A percentile compares a stretch with the other conserved stretches of the same genome.
Evolutionary conservation across 2,329 filamentous ascomycete species (phyloP).

Genomic region (Phialophora chinensis): DNA sequence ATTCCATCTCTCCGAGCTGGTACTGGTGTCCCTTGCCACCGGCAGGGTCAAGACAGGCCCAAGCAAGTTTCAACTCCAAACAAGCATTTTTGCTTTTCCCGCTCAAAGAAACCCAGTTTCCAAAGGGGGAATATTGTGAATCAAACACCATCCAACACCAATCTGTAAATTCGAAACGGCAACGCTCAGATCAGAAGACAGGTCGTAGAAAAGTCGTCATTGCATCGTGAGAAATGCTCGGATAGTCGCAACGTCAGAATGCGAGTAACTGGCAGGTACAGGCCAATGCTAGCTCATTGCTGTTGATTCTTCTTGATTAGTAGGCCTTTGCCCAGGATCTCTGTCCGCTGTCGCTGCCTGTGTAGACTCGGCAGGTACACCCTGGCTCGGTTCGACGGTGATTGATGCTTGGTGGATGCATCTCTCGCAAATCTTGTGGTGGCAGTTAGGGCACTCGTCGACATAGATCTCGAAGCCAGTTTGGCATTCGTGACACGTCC

Average conservation of each 20-base stretch:
- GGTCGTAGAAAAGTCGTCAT: conserved; percentile 28
- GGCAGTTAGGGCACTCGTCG: conserved; percentile 36
- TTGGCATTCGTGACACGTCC: conserved; percentile 37
- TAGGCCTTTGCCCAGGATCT: conserved; percentile 6
- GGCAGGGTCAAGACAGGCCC: neutral
- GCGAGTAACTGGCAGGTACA: neutral
- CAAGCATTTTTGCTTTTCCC: conserved; percentile 22
- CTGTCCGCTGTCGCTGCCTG: neutral
- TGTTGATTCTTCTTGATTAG: conserved; percentile 7
- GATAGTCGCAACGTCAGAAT: conserved; percentile 18
- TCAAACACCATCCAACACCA: conserved; percentile 25
- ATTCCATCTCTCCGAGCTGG: neutral
- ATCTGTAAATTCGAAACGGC: conserved; percentile 24
- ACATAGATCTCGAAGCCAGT: conserved; percentile 30
- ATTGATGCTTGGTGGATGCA: conserved; percentile 33
- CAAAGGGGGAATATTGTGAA: conserved; percentile 19
- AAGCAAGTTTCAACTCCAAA: conserved; percentile 14
- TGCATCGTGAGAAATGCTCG: conserved; percentile 34
- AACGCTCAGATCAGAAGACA: conserved; percentile 35
- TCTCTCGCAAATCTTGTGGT: conserved; percentile 37
- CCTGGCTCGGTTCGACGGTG: conserved; percentile 22
- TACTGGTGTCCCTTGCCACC: neutral
- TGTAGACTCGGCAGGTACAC: neutral
- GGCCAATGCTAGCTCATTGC: conserved; percentile 23
- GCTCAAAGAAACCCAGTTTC: conserved; percentile 9